These are phyloP conservation scores for Veloboletus limbatus DNA, from an alignment of 1,284 basidiomycete genomes.

Conservation along the genomic window DNA sequence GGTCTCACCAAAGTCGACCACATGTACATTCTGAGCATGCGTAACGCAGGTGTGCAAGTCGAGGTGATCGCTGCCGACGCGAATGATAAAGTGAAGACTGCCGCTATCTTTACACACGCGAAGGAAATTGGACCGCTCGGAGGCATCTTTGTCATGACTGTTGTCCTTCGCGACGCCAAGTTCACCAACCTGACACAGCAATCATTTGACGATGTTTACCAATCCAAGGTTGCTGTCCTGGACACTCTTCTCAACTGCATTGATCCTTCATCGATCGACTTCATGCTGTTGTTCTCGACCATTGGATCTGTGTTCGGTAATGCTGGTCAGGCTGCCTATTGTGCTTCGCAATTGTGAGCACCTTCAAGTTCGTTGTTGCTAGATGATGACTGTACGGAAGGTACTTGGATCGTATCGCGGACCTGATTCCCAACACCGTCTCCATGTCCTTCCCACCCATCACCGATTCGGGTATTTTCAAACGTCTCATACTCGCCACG, in stretches of 20 bases:
- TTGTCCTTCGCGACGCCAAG: conserved; percentile 33
- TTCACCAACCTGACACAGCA: conserved; percentile 34
- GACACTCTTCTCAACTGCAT: conserved; percentile 24
- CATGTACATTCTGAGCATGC: conserved; percentile 28
- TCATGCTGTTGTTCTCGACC: conserved; percentile 33
- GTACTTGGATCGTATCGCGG: conserved; percentile 31
- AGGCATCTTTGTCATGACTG: conserved; percentile 32
- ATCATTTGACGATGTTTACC: conserved; percentile 33
- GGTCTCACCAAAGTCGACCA: conserved; percentile 27
- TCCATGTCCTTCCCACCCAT: conserved; percentile 36
- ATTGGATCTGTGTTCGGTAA: conserved; percentile 34
- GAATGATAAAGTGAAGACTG: conserved; percentile 16
- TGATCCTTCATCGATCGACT: conserved; percentile 29
- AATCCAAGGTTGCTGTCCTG: conserved; percentile 32
- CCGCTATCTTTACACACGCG: conserved; percentile 22
- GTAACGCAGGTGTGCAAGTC: conserved; percentile 18
- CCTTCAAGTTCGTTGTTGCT: not conserved
- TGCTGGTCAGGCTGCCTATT: conserved; percentile 35
- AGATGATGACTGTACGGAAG: conserved; percentile 11
- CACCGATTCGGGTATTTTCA: conserved; percentile 33
- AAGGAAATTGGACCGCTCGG: conserved; percentile 21
- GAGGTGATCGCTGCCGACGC: conserved; percentile 30
- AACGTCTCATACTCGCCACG: conserved; percentile 26
- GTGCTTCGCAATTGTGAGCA: conserved; percentile 29
- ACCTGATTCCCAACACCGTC: conserved; percentile 29